Base-by-base conservation (phyloP, 2,329 filamentous ascomycete genomes). In the Penicillium nordicum region DNA sequence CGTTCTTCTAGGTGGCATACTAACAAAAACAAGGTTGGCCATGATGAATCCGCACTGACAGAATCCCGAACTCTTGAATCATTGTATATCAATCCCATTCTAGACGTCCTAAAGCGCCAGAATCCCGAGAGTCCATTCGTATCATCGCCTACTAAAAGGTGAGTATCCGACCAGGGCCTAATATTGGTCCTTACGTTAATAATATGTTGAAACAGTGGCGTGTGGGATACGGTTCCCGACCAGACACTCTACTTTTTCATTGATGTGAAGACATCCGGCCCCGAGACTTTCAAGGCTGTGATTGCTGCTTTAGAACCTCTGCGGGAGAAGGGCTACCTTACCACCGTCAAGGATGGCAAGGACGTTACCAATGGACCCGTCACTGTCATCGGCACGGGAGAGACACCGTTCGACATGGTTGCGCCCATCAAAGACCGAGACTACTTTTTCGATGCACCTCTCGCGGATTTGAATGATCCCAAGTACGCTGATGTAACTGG, bases 201-300 rank as follows among this genome's bases (percentile, higher is more conserved):
- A 2, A 27, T 46, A 7, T 25, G 38, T 44, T 57, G 4, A 58
- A 50, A 42, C 45, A 76, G 74, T 65, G 85, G 85, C 34, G 82
- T 88, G 14, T 88, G 80, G 66, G 85, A 88, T 69, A 82, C 82
- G 1, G 66, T 67, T 34, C 67, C 73, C 1, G 75, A 69, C 6
- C 84, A 87, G 68, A 87, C 84, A 0, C 76, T 88, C 6, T 86
- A 86, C 72, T 76, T 88, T 45, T 86, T 85, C 70, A 80, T 88
- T 56, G 85, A 88, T 65, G 65, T 86, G 56, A 88, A 88, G 70
- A 87, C 84, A 0, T 72, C 79, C 36, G 83, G 83, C 6, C 64
- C 71, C 0, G 75, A 75, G 32, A 85, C 85, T 1, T 86, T 82
- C 76, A 74, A 82, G 2, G 77, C 75, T 34, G 83, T 86, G 2